These are phyloP conservation scores for Schizophyllum amplum DNA, from an alignment of 1,284 basidiomycete genomes.

Conservation along the genomic window DNA sequence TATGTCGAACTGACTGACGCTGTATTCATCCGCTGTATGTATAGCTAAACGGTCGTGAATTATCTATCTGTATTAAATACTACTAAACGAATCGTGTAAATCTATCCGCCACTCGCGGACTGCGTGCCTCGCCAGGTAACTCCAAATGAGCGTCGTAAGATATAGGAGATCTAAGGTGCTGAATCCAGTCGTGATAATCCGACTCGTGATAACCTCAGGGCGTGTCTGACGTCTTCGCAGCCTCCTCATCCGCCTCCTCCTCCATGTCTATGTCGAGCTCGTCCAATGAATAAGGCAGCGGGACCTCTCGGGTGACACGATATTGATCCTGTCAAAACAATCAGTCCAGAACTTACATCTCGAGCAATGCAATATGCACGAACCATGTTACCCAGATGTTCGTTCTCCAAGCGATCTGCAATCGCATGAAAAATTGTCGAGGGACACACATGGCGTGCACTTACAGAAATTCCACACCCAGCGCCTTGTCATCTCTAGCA, in stretches of 20 bases:
- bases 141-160: too few relatives aligned
- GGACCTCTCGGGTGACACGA: conserved; percentile 44
- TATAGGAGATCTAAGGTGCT: too few relatives aligned
- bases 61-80: neutral
- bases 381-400: conserved; percentile 71
- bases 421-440: neutral
- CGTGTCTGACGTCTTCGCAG: too few relatives aligned
- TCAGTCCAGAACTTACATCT: neutral
- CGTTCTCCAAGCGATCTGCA: conserved; percentile 76
- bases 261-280: neutral
- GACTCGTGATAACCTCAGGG: too few relatives aligned
- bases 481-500: conserved; percentile 75
- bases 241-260: neutral
- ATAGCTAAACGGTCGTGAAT: neutral
- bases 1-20: neutral
- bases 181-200: too few relatives aligned
- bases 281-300: conserved; percentile 12
- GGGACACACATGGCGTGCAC: conserved; percentile 17
- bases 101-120: too few relatives aligned
- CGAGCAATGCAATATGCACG: neutral
- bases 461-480: conserved; percentile 91
- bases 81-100: too few relatives aligned
- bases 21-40: neutral
- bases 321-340: conserved; percentile 51
- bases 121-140: too few relatives aligned